These are phyloP conservation scores for Penicillium daleae DNA, from an alignment of 495 filamentous ascomycete species.

Conservation along the genomic window DNA sequence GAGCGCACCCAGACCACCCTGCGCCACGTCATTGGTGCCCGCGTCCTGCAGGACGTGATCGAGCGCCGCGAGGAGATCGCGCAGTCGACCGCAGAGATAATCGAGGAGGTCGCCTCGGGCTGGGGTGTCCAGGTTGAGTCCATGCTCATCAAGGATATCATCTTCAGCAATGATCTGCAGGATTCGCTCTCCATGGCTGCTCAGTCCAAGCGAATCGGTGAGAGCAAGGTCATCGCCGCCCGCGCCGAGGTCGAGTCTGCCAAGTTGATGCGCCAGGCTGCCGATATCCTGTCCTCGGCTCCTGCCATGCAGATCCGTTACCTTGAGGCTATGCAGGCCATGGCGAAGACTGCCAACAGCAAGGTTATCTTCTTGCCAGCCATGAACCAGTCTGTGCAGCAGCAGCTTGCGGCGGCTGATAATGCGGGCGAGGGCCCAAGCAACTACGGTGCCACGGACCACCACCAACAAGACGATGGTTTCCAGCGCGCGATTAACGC, in stretches of 20 bases:
- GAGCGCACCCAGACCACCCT: conserved; percentile 98
- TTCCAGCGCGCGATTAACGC: conserved; percentile 87
- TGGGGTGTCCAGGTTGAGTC: conserved; percentile 97
- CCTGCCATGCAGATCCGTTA: conserved; percentile 99
- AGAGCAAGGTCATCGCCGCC: conserved; percentile 96
- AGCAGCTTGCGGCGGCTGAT: conserved; percentile 56
- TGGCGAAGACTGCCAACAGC: conserved; percentile 93
- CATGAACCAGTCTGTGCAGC: conserved; percentile 52
- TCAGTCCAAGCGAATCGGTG: conserved; percentile 95
- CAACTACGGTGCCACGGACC: conserved; percentile 46
- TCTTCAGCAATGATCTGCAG: conserved; percentile 94
- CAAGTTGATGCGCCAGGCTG: conserved; percentile 97
- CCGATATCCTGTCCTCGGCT: conserved; percentile 89
- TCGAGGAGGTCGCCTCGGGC: conserved; percentile 89
- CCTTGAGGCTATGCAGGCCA: conserved; percentile 98
- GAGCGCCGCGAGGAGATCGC: conserved; percentile 98
- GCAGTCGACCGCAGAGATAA: conserved; percentile 92
- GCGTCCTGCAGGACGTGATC: conserved; percentile 97
- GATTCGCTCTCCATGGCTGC: conserved; percentile 99
- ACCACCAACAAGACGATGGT: conserved; percentile 51
- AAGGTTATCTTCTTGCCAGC: conserved; percentile 96
- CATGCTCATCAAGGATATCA: conserved; percentile 99
- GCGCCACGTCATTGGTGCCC: conserved; percentile 94
- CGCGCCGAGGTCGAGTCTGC: conserved; percentile 96
- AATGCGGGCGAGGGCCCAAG: conserved; percentile 62